Conservation (phyloP, 208 protist genomes). For the Leishmania gerbilli region DNA sequence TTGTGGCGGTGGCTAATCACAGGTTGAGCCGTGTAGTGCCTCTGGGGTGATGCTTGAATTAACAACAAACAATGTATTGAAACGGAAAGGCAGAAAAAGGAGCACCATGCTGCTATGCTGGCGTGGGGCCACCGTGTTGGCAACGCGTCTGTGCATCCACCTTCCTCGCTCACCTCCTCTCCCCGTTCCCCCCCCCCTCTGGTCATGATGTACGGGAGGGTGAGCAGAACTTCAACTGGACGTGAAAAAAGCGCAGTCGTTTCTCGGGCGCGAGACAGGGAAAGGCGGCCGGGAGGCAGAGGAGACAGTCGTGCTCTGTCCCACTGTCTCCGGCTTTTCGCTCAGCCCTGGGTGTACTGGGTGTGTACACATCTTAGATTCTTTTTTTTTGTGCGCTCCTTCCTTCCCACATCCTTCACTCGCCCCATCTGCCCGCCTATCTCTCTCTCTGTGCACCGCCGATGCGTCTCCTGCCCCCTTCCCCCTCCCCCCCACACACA, state of each 20-base stretch:
- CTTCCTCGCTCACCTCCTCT: not conserved
- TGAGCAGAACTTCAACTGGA: not conserved
- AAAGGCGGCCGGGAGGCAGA: not conserved
- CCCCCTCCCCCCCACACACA: no score
- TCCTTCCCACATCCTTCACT: not conserved
- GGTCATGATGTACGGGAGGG: not conserved
- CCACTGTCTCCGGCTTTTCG: not conserved
- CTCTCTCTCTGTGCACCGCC: no score
- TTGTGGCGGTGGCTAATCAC: not conserved
- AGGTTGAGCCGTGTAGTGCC: no score
- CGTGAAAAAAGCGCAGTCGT: not conserved
- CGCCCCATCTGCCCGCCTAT: no score
- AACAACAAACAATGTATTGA: not conserved
- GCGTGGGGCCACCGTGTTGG: no score
- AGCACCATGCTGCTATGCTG: not conserved
- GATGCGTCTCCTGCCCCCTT: not conserved
- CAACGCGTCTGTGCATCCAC: not conserved
- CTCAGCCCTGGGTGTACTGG: no score
- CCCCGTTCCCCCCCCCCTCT: not conserved
- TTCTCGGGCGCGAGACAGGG: not conserved
- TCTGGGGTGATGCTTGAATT: not conserved
- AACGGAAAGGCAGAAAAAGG: not conserved
- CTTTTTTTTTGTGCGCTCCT: not conserved
- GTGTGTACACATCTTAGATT: not conserved
- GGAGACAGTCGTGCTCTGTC: not conserved